Evolutionary conservation across 2,329 filamentous ascomycete species (phyloP).

Genomic region (Xenosphaeropsis pyriputrescens): DNA sequence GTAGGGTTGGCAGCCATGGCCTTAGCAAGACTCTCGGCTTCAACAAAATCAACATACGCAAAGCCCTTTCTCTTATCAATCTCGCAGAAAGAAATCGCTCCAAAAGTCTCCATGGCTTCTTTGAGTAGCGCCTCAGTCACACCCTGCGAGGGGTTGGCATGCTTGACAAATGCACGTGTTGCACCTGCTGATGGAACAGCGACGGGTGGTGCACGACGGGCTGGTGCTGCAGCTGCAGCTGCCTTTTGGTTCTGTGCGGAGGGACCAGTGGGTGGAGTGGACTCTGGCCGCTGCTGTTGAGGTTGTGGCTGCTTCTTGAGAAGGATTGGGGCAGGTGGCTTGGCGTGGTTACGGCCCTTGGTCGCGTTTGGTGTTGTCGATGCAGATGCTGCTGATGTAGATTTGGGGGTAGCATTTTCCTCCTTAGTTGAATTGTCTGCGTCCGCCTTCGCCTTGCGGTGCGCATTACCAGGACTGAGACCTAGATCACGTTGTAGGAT

Average conservation of each 20-base stretch:
- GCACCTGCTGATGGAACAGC: conserved; percentile 26
- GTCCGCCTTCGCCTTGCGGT: conserved; percentile 43
- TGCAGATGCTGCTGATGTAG: conserved; percentile 6
- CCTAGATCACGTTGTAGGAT: conserved; percentile 53
- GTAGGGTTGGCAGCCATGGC: conserved; percentile 74
- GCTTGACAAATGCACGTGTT: conserved; percentile 63
- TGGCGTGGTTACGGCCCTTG: conserved; percentile 1
- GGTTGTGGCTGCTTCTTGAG: conserved; percentile 24
- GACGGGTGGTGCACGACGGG: conserved; percentile 15
- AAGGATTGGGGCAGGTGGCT: conserved; percentile 18
- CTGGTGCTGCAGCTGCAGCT: conserved; percentile 10
- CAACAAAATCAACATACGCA: conserved; percentile 79
- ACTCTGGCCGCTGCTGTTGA: conserved; percentile 4
- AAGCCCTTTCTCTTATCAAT: conserved; percentile 93
- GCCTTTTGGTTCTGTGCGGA: conserved; percentile 15
- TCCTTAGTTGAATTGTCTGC: conserved; percentile 17
- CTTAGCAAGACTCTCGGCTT: conserved; percentile 56
- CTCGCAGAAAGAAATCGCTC: conserved; percentile 64
- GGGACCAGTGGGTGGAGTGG: conserved; percentile 11
- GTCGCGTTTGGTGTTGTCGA: neutral
- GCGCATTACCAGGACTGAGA: conserved; percentile 45
- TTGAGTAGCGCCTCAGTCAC: conserved; percentile 73
- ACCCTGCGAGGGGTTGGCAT: conserved; percentile 79
- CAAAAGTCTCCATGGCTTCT: conserved; percentile 59
- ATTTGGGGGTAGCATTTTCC: conserved; percentile 2